These are phyloP conservation scores for Gaertneriomyces semiglobifer DNA, from an alignment of 192 early-diverging fungal genomes.

Conservation along the genomic window DNA sequence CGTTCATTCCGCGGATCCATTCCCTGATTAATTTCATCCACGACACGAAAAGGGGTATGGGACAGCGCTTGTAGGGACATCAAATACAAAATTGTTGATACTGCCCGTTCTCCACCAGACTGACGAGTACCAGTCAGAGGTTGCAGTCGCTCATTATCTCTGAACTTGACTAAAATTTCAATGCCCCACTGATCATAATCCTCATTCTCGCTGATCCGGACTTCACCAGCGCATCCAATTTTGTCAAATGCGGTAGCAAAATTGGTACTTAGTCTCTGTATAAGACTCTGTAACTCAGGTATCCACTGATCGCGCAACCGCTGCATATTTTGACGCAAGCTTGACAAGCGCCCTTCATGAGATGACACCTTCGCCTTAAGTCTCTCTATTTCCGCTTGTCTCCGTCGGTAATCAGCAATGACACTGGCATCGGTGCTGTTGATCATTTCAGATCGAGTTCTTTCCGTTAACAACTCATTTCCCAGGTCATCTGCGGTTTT, in stretches of 20 bases:
- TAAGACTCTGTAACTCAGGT: slow-evolving; percentile 54
- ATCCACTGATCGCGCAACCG: slow-evolving; percentile 63
- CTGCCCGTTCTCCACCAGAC: slow-evolving; percentile 92
- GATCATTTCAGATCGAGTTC: slow-evolving; percentile 54
- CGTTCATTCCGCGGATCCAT: slow-evolving; percentile 98
- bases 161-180: slow-evolving; percentile 93
- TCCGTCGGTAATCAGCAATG: slow-evolving; percentile 66
- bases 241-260: slow-evolving; percentile 72
- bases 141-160: slow-evolving; percentile 78
- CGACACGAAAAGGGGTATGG: slow-evolving; percentile 90
- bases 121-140: slow-evolving; percentile 83
- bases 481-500: slow-evolving; percentile 63
- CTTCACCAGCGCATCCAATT: slow-evolving; percentile 78
- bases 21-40: slow-evolving; percentile 99
- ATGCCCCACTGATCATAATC: slow-evolving; percentile 92
- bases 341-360: slow-evolving; percentile 26
- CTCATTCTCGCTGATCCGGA: slow-evolving; percentile 59
- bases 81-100: slow-evolving; percentile 93
- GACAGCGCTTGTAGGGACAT: slow-evolving; percentile 89
- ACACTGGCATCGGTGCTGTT: slow-evolving; percentile 53
- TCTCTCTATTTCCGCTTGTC: slow-evolving; percentile 54
- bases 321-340: not conserved
- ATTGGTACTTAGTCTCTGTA: slow-evolving; percentile 59
- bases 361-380: slow-evolving; percentile 38
- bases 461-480: slow-evolving; percentile 52